Base-by-base conservation (phyloP, 2,329 filamentous ascomycete genomes). In the Geosmithia morbida region DNA sequence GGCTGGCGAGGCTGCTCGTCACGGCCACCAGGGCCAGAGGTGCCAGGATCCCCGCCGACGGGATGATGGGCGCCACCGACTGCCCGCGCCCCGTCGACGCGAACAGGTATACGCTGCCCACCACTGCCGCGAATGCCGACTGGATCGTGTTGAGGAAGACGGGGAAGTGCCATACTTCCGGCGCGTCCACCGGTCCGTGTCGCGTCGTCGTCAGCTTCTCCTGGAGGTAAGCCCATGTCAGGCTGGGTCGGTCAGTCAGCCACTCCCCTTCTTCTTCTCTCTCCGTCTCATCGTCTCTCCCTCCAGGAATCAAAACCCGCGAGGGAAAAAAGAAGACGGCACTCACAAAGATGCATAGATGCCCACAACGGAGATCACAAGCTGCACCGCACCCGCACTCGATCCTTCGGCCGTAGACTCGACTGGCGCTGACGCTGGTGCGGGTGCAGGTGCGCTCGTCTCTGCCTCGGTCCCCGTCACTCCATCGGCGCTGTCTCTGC, bases 141-240 rank as follows among this genome's bases (percentile, higher is more conserved):
- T 98, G 92, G 51, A 97, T 81, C 6, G 92, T 97, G 67, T 97
- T 96, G 57, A 98, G 81, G 63, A 97, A 90, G 58, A 98, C 82
- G 48, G 92, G 85, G 65, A 88, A 96, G 54, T 84, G 87, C 76
- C 95, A 98, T 56, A 86, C 80, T 62, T 94, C 82, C 42, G 77
- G 78, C 29, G 73, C 66, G 47, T 72, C 64, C 4, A 69, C 61
- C 19, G 81, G 67, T 49, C 84, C 84, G 66, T 97, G 92, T 7
- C 80, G 75, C 11, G 88, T 97, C 14, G 92, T 98, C 26, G 92
- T 97, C 59, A 98, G 87, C 58, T 92, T 88, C 66, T 98, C 92
- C 72, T 98, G 92, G 51, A 98, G 83, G 54, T 94, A 82, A 20
- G 86, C 92, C 92, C 92, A 98, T 33, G 89, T 94, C 47, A 98